Percentiles rank a stretch among this genome's conserved stretches.
These are phyloP conservation scores for Fonsecaea multimorphosa DNA, from an alignment of 2,329 filamentous ascomycete genomes.

Conservation along the genomic window DNA sequence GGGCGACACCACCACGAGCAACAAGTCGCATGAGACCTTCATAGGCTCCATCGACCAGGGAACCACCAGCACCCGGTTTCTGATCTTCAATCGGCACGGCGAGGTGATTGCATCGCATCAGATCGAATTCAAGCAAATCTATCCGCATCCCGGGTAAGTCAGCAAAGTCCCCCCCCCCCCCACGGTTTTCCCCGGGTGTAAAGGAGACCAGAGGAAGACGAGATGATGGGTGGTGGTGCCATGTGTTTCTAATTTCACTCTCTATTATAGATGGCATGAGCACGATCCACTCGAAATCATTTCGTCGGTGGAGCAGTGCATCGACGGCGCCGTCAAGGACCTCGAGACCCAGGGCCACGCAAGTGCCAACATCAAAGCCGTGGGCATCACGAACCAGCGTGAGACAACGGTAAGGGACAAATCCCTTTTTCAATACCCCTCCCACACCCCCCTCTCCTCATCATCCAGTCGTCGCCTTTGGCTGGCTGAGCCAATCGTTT, in stretches of 20 bases:
- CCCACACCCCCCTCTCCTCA: background rate
- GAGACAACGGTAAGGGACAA: slow-evolving; percentile 70
- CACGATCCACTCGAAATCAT: slow-evolving; percentile 81
- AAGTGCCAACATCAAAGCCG: slow-evolving; percentile 70
- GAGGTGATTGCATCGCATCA: slow-evolving; percentile 82
- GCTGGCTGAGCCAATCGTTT: slow-evolving; percentile 7
- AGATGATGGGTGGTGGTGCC: background rate
- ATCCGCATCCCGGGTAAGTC: slow-evolving; percentile 78
- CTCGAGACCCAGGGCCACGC: slow-evolving; percentile 74
- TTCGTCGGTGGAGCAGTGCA: slow-evolving; percentile 76
- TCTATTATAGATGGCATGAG: slow-evolving; percentile 77
- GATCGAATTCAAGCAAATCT: slow-evolving; percentile 83
- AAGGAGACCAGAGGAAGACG: too few species aligned
- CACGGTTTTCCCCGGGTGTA: too few species aligned
- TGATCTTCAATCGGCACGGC: slow-evolving; percentile 83
- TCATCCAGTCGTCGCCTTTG: background rate
- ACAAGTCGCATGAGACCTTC: slow-evolving; percentile 61
- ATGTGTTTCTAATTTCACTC: background rate
- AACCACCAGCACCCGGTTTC: slow-evolving; percentile 85
- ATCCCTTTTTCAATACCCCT: background rate
- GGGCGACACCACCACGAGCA: slow-evolving; percentile 14
- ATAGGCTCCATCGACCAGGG: slow-evolving; percentile 90
- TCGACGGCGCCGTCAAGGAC: slow-evolving; percentile 73
- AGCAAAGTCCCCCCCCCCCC: too few species aligned
- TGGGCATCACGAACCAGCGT: slow-evolving; percentile 89